Base-by-base conservation (phyloP, 441 rosid genomes). In the Adansonia grandidieri region DNA sequence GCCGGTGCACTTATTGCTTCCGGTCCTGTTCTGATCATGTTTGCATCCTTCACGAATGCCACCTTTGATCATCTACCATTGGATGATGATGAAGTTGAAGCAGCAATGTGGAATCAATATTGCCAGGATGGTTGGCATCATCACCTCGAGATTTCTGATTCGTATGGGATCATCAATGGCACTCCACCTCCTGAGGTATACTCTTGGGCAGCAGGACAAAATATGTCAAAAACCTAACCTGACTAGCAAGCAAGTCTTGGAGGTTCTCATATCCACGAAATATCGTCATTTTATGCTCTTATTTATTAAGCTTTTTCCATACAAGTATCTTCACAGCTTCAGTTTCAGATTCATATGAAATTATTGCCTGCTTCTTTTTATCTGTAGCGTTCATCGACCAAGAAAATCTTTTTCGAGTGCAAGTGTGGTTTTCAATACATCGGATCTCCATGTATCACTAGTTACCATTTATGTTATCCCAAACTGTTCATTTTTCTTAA, bases 1-100 rank as follows among this genome's bases (percentile, higher is more conserved):
- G 90, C 86, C n/a, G 91, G 92, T 58, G 80, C 91, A 70, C 85
- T 91, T 14, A 84, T 90, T 19, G 92, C 96, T 44, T 91, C 96
- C 0, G 96, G 96, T 64, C 96, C 92, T 64, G 96, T 91, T 58
- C 86, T 90, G 71, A 81, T 91, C 79, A 89, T 89, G 92, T 90
- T 90, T 11, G 90, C 92, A 0, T 89, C 93, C 8, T 91, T 91
- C 86, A 88, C 87, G 93, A 91, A 91, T 3, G 91, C 89, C 53
- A 88, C 88, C 9, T 90, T 87, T 60, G 92, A 91, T 83, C 93
- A 91, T 80, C 84, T 91, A 68, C 93, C 96, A 1, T 60, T 86
- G 77, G 93, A 89, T 11, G 89, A 91, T 9, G 89, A 89, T 62
- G 92, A 90, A 77, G 86, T 86, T 20, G 86, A 87, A 9, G 80